Evolutionary conservation across 768 basidiomycete genomes (phyloP).

Genomic region (Lactarius indigo): DNA sequence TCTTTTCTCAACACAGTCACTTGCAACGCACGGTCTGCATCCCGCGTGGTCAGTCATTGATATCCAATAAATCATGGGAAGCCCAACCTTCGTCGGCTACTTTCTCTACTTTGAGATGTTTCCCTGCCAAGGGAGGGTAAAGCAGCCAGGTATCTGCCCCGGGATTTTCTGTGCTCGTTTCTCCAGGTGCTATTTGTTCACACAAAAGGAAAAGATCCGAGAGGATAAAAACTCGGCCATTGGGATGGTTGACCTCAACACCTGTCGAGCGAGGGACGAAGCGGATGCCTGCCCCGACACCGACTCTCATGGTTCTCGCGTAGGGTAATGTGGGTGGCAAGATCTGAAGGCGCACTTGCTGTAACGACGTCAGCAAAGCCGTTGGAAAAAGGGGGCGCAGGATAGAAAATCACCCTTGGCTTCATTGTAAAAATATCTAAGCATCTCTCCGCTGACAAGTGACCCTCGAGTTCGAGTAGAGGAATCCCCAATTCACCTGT

Average conservation of each 20-base stretch:
- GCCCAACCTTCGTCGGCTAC: constrained; percentile 56
- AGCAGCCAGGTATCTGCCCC: constrained; percentile 86
- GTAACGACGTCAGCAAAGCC: constrained; percentile 10
- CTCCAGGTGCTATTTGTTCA: constrained; percentile 64
- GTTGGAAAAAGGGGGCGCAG: neutral
- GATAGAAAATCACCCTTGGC: constrained; percentile 61
- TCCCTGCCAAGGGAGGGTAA: constrained; percentile 94
- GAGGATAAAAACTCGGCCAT: constrained; percentile 83
- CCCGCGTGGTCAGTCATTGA: constrained; percentile 3
- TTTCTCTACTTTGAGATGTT: constrained; percentile 74
- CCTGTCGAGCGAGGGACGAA: constrained; percentile 77
- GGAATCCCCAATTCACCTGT: constrained; percentile 52
- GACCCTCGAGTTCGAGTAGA: constrained; percentile 73
- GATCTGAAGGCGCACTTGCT: constrained; percentile 93
- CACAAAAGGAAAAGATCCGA: constrained; percentile 92
- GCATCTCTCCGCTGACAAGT: constrained; percentile 72
- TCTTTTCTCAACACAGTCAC: constrained; percentile 89
- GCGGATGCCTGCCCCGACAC: constrained; percentile 65
- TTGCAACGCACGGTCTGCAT: constrained; percentile 65
- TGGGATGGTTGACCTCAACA: constrained; percentile 65
- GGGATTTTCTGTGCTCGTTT: constrained; percentile 51
- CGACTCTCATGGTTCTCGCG: constrained; percentile 69
- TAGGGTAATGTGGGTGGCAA: constrained; percentile 74
- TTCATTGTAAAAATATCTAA: constrained; percentile 96
- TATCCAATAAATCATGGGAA: neutral